Base-by-base conservation (phyloP, 2,329 filamentous ascomycete species). In the Sarocladiaceae sp. region DNA sequence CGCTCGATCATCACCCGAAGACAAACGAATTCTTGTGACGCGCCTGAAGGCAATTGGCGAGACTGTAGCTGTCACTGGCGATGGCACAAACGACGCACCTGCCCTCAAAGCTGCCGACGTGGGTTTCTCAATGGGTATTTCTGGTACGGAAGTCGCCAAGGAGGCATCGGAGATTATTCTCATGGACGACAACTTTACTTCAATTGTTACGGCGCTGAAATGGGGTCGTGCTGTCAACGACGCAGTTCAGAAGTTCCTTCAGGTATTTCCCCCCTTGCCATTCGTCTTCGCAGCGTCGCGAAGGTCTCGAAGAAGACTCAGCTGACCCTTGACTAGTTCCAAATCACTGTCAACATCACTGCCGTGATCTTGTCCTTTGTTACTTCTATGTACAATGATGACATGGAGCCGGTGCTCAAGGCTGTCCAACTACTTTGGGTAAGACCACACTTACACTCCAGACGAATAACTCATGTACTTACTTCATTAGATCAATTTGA, bases 181-280 rank as follows among this genome's bases (percentile, higher is more conserved):
- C 15, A 76, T 86, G 62, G 83, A 86, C 57, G 83, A 86, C 57
- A 86, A 86, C 64, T 86, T 86, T 58, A 66, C 75, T 8, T 82
- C 83, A 2, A 87, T 86, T 55, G 79, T 87, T 35, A 86, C 80
- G 37, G 84, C 83, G 3, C 72, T 87, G 44, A 79, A 82, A 59
- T 87, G 83, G 84, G 84, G 84, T n/a, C 75, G 84, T 52, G 80
- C 80, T 11, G 83, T 87, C 53, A 87, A 87, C 57, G 84, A 87
- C 56, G 79, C 82, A 1, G 82, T 87, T 29, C 77, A 83, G 62
- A 86, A 86, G 62, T 87, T 87, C 61, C 74, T 86, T 42, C 84
- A 86, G 64, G 72, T 73, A 61, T n/a, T n/a, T n/a, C n/a, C n/a
- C n/a, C n/a, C n/a, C n/a, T n/a, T n/a, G n/a, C n/a, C n/a, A n/a